These are phyloP conservation scores for Bruguiera hainesii DNA, from an alignment of 441 rosid genomes.

Conservation along the genomic window DNA sequence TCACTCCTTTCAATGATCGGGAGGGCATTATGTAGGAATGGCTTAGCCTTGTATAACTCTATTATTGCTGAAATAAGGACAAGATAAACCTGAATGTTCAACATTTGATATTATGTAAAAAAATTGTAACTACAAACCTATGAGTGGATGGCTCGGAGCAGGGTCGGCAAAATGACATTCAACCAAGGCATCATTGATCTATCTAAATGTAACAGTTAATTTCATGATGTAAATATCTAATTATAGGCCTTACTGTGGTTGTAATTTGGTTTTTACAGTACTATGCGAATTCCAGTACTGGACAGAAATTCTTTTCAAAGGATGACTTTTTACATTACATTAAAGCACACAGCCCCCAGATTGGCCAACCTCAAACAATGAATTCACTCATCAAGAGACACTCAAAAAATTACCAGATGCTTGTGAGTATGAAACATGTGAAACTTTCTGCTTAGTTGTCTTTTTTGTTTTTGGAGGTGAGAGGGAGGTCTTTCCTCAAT, in stretches of 20 bases:
- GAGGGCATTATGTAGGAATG: too few species aligned
- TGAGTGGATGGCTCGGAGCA: background rate
- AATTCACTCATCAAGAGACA: conserved; percentile 5
- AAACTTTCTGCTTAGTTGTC: conserved; percentile 4
- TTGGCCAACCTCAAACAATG: conserved; percentile 10
- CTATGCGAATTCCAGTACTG: conserved; percentile 39
- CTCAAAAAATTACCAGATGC: conserved; percentile 21
- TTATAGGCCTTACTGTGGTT: conserved; percentile 2
- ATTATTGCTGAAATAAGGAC: too few species aligned
- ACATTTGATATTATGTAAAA: too few species aligned
- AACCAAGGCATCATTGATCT: background rate
- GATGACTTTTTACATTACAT: conserved; percentile 40
- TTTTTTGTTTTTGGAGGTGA: background rate
- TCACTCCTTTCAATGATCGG: too few species aligned
- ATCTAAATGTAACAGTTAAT: background rate
- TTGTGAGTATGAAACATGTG: conserved; percentile 22
- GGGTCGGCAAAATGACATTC: background rate
- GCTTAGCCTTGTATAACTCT: too few species aligned
- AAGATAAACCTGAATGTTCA: too few species aligned
- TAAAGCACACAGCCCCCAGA: conserved; percentile 22
- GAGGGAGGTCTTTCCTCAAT: background rate
- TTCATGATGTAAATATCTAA: conserved; percentile 4
- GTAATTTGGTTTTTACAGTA: conserved; percentile 35
- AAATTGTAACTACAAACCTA: too few species aligned
- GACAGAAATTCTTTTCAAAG: conserved; percentile 44